phyloP scores from a whole-genome alignment of 23 red algal species.

The Gracilaria vermiculophylla region DNA sequence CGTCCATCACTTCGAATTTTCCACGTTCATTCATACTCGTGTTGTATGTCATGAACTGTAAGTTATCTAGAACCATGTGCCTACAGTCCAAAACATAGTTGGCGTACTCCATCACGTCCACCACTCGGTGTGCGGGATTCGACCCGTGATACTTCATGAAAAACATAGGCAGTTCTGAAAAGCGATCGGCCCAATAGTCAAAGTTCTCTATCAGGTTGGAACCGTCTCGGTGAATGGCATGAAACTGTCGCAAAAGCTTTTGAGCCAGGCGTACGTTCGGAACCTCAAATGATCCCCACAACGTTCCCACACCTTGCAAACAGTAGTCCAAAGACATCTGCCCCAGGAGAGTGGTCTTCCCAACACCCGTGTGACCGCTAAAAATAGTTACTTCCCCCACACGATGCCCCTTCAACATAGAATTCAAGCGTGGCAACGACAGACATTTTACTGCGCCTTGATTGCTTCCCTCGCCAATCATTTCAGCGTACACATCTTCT shows the following conservation, averaged over 20 bases:
- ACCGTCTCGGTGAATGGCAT: slow-evolving; percentile 11
- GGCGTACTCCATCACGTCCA: slow-evolving; percentile 96
- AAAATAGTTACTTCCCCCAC: slow-evolving; percentile 83
- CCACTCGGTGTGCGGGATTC: slow-evolving; percentile 63
- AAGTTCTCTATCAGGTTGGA: slow-evolving; percentile 22
- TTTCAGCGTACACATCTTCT: slow-evolving; percentile 62
- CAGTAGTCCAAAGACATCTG: slow-evolving; percentile 92
- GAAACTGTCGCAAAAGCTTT: slow-evolving; percentile 23
- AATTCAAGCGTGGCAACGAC: slow-evolving; percentile 71
- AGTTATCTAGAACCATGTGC: slow-evolving; percentile 91
- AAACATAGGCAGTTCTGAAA: slow-evolving; percentile 82
- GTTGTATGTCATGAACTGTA: slow-evolving; percentile 82
- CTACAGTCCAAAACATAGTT: slow-evolving; percentile 77
- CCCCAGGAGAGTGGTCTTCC: slow-evolving; percentile 89
- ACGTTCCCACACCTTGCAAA: slow-evolving; percentile 77
- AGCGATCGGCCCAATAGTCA: slow-evolving; percentile 65
- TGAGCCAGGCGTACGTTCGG: slow-evolving; percentile 62
- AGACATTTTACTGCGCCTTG: slow-evolving; percentile 58
- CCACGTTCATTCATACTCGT: slow-evolving; percentile 5
- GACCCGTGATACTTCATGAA: slow-evolving; percentile 88
- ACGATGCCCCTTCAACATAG: slow-evolving; percentile 74
- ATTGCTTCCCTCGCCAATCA: slow-evolving; percentile 27
- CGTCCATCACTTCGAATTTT: slow-evolving; percentile 81
- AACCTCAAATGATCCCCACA: slow-evolving; percentile 95
- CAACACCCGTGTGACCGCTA: slow-evolving; percentile 88